phyloP scores from a whole-genome alignment of 768 basidiomycete genomes.

The Brasilioporus rufonigricans region DNA sequence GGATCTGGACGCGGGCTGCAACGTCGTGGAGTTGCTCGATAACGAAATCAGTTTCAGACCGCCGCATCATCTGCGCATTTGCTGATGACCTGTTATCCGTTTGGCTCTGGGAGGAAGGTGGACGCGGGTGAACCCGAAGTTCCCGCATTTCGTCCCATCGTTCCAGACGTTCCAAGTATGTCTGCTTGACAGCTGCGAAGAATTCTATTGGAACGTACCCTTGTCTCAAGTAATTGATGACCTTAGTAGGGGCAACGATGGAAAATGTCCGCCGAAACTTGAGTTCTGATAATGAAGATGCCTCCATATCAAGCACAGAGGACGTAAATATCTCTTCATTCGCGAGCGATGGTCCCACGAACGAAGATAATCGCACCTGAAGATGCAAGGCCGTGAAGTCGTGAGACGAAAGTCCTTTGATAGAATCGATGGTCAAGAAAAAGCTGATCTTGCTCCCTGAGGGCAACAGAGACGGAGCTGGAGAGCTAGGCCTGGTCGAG shows the following conservation, averaged over 20 bases:
- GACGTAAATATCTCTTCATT: constrained; percentile 86
- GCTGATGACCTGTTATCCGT: constrained; percentile 38
- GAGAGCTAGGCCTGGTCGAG: constrained; percentile 75
- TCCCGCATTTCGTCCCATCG: constrained; percentile 95
- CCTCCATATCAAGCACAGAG: constrained; percentile 67
- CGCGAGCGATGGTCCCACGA: constrained; percentile 66
- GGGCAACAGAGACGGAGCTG: constrained; percentile 62
- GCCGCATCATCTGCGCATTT: constrained; percentile 72
- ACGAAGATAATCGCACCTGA: constrained; percentile 84
- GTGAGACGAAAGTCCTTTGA: constrained; percentile 86
- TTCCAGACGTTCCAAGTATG: constrained; percentile 86
- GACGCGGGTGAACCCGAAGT: constrained; percentile 47
- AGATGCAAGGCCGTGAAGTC: constrained; percentile 86
- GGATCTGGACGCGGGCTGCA: constrained; percentile 82
- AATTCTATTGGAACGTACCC: constrained; percentile 88
- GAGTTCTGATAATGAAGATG: constrained; percentile 69
- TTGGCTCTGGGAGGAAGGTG: constrained; percentile 31
- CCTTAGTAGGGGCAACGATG: constrained; percentile 70
- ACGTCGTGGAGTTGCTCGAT: constrained; percentile 87
- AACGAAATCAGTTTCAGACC: constrained; percentile 91
- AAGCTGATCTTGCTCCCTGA: constrained; percentile 82
- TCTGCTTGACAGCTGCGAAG: constrained; percentile 77
- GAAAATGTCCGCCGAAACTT: constrained; percentile 83
- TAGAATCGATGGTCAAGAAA: constrained; percentile 79
- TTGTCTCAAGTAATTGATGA: constrained; percentile 66